Evolutionary conservation across 129 eudicot genomes (phyloP).

Genomic region (Sambucus nigra): DNA sequence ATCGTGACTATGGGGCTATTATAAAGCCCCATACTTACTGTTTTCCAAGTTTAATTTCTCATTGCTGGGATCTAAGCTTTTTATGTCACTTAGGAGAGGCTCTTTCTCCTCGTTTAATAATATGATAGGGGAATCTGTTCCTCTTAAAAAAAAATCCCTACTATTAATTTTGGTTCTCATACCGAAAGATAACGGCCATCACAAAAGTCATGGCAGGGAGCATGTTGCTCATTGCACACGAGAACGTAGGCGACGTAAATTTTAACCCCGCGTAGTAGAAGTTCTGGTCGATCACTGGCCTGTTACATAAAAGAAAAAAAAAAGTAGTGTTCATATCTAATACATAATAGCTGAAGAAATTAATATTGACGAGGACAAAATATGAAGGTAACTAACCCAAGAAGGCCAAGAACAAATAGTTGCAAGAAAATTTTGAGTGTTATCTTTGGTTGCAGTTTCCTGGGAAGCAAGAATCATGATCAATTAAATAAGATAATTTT

Average conservation of each 20-base stretch:
- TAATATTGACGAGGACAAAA: not conserved
- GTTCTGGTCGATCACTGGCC: slow-evolving; percentile 96
- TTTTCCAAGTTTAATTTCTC: no score
- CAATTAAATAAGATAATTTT: no score
- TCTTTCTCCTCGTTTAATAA: no score
- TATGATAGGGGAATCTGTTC: no score
- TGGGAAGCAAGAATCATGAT: no score
- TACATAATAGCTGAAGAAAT: not conserved
- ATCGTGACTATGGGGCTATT: no score
- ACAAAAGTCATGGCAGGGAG: slow-evolving; percentile 99
- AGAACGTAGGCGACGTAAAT: slow-evolving; percentile 86
- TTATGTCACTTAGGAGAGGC: no score
- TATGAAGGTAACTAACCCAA: slow-evolving; percentile 53
- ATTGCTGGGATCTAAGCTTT: no score
- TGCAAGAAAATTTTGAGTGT: slow-evolving; percentile 70
- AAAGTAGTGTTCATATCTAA: no score
- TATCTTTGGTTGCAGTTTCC: slow-evolving; percentile 77
- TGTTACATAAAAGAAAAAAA: slow-evolving; percentile 1
- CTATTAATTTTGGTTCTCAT: no score
- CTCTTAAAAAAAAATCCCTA: no score
- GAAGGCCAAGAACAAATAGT: slow-evolving; percentile 85
- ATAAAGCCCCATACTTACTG: no score
- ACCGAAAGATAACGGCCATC: slow-evolving; percentile 96
- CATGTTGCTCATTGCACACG: slow-evolving; percentile 99
- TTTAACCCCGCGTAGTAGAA: slow-evolving; percentile 90